Evolutionary conservation across 169 alveolate genomes (phyloP).

Genomic region (Hammondia hammondi): DNA sequence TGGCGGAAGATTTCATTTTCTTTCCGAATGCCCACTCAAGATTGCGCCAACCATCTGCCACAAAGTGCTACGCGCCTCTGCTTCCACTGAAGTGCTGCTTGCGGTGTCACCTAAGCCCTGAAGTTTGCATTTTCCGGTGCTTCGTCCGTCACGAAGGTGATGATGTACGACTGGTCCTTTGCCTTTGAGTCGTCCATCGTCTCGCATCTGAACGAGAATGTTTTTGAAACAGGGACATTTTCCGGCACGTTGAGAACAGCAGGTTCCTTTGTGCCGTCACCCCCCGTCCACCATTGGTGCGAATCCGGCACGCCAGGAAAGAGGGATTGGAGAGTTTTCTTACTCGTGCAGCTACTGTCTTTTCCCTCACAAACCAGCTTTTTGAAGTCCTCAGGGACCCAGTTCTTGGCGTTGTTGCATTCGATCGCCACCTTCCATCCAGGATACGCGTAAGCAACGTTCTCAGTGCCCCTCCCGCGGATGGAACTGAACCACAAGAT

Average conservation of each 20-base stretch:
- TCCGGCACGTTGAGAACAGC: background rate
- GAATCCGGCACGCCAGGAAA: background rate
- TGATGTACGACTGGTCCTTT: background rate
- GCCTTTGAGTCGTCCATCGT: background rate
- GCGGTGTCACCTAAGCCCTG: background rate
- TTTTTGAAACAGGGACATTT: background rate
- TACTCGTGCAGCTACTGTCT: background rate
- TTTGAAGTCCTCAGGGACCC: background rate
- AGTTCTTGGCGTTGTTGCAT: background rate
- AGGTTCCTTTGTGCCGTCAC: background rate
- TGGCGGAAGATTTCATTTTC: too few species aligned
- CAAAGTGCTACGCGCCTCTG: background rate
- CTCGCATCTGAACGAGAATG: constrained; percentile 22
- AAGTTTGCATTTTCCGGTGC: background rate
- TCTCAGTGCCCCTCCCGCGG: constrained; percentile 5
- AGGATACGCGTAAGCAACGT: background rate
- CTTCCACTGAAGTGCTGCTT: background rate
- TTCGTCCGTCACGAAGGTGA: background rate
- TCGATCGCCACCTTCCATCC: constrained; percentile 15
- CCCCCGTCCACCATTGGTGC: constrained; percentile 32
- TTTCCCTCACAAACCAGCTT: background rate
- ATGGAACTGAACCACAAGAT: background rate
- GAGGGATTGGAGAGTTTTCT: background rate
- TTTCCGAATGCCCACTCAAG: too few species aligned
- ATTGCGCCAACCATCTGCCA: too few species aligned